Conservation (phyloP, 2,329 filamentous ascomycete genomes). For the Apiospora pterosperma region DNA sequence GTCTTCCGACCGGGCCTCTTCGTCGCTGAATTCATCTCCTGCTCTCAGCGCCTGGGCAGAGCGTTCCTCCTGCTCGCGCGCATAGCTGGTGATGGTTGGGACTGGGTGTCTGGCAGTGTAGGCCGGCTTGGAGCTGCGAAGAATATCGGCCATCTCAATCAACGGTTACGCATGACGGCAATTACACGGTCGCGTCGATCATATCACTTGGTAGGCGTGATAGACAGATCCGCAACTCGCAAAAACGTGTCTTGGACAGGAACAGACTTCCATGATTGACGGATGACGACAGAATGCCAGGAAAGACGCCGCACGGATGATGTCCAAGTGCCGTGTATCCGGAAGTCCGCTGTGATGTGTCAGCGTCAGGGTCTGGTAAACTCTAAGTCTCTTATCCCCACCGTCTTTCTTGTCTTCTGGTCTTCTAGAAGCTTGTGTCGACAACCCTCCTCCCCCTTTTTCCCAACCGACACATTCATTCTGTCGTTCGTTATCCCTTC, state of each 20-base stretch:
- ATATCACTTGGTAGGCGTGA: background rate
- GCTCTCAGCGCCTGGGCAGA: background rate
- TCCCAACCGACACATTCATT: background rate
- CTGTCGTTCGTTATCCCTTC: background rate
- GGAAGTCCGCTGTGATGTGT: background rate
- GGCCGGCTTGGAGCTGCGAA: background rate
- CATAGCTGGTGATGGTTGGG: constrained; percentile 3
- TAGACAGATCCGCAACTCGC: background rate
- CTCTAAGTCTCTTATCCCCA: background rate
- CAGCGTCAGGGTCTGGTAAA: background rate
- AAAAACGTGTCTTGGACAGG: background rate
- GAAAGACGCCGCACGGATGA: background rate
- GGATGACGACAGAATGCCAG: background rate
- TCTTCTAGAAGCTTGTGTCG: background rate
- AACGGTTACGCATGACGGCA: background rate
- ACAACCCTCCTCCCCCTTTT: background rate
- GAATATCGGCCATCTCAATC: background rate
- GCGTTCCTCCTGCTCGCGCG: background rate
- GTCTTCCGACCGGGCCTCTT: background rate
- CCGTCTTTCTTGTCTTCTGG: background rate
- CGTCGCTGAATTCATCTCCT: background rate
- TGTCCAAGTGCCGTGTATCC: background rate
- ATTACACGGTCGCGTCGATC: background rate
- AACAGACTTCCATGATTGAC: background rate
- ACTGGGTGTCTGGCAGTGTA: constrained; percentile 3